A percentile compares a stretch with the other conserved stretches of the same genome.
Conservation (phyloP, 345 rosid genomes). For the Abelmoschus esculentus region DNA sequence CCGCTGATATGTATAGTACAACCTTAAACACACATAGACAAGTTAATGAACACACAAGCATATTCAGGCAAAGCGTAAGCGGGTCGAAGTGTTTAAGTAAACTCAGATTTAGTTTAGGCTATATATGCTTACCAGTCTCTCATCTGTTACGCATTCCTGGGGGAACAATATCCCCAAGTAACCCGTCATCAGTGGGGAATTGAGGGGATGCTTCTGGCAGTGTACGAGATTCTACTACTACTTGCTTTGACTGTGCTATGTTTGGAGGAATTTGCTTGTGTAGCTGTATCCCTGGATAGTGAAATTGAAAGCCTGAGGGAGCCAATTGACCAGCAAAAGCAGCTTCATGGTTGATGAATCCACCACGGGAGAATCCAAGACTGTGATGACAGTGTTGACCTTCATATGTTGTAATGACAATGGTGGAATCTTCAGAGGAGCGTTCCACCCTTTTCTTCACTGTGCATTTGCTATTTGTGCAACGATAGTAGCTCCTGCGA, state of each 20-base stretch:
- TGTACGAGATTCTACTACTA: slow-evolving; percentile 8
- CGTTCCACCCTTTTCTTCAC: slow-evolving; percentile 97
- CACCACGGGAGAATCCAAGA: slow-evolving; percentile 72
- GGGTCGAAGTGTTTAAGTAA: background rate
- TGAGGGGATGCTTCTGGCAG: slow-evolving; percentile 15
- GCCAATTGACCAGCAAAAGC: slow-evolving; percentile 32
- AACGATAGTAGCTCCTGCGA: slow-evolving; percentile 87
- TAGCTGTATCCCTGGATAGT: slow-evolving; percentile 37
- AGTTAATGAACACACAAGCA: background rate
- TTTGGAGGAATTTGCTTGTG: slow-evolving; percentile 30
- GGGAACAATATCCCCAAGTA: slow-evolving; percentile 86
- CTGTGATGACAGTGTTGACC: slow-evolving; percentile 97
- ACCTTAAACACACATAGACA: background rate
- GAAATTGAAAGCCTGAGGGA: slow-evolving; percentile 44
- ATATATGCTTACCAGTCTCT: slow-evolving; percentile 23
- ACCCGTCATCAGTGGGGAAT: slow-evolving; percentile 49
- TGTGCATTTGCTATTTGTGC: slow-evolving; percentile 85
- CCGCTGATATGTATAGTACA: background rate
- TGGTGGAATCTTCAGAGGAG: slow-evolving; percentile 72
- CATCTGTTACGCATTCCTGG: slow-evolving; percentile 59
- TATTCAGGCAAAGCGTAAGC: background rate
- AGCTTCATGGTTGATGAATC: slow-evolving; percentile 50
- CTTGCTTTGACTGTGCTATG: slow-evolving; percentile 18
- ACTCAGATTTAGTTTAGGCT: slow-evolving; percentile 1
- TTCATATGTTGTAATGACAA: slow-evolving; percentile 88